Evolutionary conservation across 768 basidiomycete genomes (phyloP).

Genomic region (Mycena maculata): DNA sequence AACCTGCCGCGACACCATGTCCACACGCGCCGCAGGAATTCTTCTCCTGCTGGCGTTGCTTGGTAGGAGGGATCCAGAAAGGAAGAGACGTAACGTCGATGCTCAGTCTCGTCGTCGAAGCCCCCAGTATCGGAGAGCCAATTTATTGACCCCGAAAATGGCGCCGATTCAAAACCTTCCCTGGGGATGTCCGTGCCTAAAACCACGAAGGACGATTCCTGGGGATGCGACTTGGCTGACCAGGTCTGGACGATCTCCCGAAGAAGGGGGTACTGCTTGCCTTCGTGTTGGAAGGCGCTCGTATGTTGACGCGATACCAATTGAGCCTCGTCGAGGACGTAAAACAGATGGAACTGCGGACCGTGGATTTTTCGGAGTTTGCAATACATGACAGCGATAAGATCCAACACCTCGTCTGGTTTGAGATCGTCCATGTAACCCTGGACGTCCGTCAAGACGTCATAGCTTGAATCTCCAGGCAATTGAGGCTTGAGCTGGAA

Average conservation of each 20-base stretch:
- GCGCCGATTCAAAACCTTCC: constrained; percentile 17
- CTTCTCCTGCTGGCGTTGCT: constrained; percentile 1
- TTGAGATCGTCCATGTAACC: neutral
- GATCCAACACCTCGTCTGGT: neutral
- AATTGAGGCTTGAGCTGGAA: constrained; percentile 4
- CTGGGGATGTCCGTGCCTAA: constrained; percentile 24
- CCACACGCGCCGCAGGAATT: constrained; percentile 17
- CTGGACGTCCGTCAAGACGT: neutral
- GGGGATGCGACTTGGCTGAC: neutral
- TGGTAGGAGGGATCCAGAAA: constrained; percentile 22
- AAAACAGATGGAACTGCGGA: constrained; percentile 9
- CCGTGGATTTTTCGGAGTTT: constrained; percentile 11
- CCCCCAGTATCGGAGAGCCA: constrained; percentile 17
- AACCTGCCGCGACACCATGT: constrained; percentile 29
- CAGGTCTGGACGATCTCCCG: constrained; percentile 4
- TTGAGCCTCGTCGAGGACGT: constrained; percentile 19
- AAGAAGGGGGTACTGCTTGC: neutral
- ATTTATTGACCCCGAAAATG: neutral
- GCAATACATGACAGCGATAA: neutral
- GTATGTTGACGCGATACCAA: neutral
- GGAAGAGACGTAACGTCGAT: constrained; percentile 9
- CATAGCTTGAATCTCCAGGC: neutral
- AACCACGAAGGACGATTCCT: constrained; percentile 11
- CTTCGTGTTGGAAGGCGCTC: neutral
- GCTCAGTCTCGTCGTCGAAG: constrained; percentile 19